phyloP scores from a whole-genome alignment of 148 eudicot genomes.

The Rhododendron simsii region DNA sequence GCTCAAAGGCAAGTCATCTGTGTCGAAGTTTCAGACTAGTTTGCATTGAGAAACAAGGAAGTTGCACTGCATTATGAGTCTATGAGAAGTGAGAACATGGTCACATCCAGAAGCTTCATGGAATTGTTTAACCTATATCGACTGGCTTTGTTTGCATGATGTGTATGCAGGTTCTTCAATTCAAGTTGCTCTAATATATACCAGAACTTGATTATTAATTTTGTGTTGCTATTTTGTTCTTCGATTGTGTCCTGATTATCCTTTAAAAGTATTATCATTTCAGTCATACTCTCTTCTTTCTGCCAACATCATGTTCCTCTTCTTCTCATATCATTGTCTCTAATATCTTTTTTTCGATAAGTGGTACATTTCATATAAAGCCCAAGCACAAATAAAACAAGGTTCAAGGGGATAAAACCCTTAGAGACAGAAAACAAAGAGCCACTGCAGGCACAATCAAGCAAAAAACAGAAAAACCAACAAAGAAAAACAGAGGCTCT shows the following conservation, averaged over 20 bases:
- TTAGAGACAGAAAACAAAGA: background rate
- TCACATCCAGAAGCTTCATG: background rate
- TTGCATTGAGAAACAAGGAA: background rate
- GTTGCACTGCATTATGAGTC: background rate
- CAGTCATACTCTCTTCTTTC: background rate
- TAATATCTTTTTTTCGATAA: background rate
- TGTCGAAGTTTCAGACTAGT: background rate
- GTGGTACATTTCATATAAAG: background rate
- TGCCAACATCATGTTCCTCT: background rate
- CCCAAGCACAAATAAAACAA: background rate
- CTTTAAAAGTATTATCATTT: background rate
- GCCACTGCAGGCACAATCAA: background rate
- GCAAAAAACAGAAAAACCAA: background rate
- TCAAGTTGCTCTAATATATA: background rate
- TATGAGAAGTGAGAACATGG: background rate
- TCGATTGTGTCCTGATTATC: background rate
- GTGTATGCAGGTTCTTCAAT: background rate
- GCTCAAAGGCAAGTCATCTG: constrained; percentile 44
- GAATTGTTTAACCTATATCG: background rate
- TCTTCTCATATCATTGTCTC: background rate
- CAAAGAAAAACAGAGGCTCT: background rate
- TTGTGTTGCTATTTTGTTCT: background rate
- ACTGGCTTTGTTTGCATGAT: background rate
- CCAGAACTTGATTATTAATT: background rate
- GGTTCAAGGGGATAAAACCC: background rate